A percentile compares a stretch with the other conserved stretches of the same genome.
These are phyloP conservation scores for Piloderma croceum DNA, from an alignment of 768 basidiomycete species.

Conservation along the genomic window DNA sequence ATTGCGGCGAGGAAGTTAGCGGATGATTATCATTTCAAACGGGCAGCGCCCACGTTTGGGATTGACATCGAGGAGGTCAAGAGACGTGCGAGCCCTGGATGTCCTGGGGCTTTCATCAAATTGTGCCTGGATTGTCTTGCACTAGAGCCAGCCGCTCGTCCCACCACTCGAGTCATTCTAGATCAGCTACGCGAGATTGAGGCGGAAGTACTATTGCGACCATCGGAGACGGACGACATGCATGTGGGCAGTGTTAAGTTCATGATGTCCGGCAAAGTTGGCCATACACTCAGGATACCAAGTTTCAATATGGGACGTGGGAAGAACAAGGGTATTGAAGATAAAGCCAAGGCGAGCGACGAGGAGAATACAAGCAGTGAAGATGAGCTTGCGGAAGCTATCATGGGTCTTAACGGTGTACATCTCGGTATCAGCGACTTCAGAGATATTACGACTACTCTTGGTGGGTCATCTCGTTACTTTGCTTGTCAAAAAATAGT, in stretches of 20 bases:
- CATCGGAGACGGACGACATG: conserved; percentile 58
- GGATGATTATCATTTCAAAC: conserved; percentile 73
- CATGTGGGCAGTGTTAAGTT: conserved; percentile 86
- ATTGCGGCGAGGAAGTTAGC: conserved; percentile 82
- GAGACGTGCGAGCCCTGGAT: conserved; percentile 60
- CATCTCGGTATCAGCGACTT: conserved; percentile 44
- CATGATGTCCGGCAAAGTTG: conserved; percentile 58
- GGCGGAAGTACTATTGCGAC: conserved; percentile 67
- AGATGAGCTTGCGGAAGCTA: conserved; percentile 60
- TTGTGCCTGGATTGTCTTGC: conserved; percentile 76
- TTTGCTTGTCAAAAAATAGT: no score
- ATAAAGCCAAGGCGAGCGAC: conserved; percentile 31
- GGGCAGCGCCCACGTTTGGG: conserved; percentile 71
- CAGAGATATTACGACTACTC: conserved; percentile 39
- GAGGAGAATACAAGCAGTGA: conserved; percentile 57
- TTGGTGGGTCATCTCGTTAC: no score
- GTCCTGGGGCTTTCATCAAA: conserved; percentile 70
- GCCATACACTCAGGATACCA: conserved; percentile 67
- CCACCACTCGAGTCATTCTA: conserved; percentile 75
- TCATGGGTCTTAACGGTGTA: conserved; percentile 47
- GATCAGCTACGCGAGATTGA: conserved; percentile 76
- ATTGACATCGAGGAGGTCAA: conserved; percentile 74
- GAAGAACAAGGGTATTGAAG: conserved; percentile 46
- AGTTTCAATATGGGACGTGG: conserved; percentile 77
- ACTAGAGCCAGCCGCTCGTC: conserved; percentile 60